Evolutionary conservation across 2,329 filamentous ascomycete species (phyloP), one percentile per base, ranked within the genome.

Genomic region (Stagonosporopsis tanaceti): DNA sequence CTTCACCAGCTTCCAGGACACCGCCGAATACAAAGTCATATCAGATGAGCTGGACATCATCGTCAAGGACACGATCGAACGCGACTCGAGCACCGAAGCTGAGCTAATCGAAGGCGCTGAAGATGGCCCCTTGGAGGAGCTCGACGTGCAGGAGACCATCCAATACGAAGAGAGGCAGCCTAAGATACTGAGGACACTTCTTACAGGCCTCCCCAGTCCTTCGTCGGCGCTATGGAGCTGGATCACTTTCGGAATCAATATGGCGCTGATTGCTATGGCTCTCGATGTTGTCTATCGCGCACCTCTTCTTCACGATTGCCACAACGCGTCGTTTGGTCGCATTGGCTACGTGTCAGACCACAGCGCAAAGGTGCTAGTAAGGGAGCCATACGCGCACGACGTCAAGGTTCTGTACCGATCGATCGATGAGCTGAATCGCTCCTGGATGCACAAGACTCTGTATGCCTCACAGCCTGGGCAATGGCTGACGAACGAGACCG

Each of bases 331-430:
- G 0, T 96, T 99, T 74, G 91, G 91, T 38, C 86, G 95, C 8
- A 81, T 97, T 15, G 95, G 95, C 25, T 94, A 94, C 73, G 89
- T 98, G 27, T 96, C 93, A 4, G 85, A 91, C 17, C 85, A 83
- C 0, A 89, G 89, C 53, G 95, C 93, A 22, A 93, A 87, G 59
- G 83, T 99, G 37, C 79, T 99, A 27, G 82, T 99, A 44, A 86
- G 95, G 55, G 95, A 98, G 75, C 92, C 95, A 0, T 86, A 96
- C 65, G 82, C 86, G 48, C 74, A 84, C 32, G 87, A 90, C 66
- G 84, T 96, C 72, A 84, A 61, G 47, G 67, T 72, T 14, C 60
- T 67, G 17, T 76, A 75, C 48, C 68, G 74, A 9, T 69, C 71
- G 0, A 61, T 74, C 22, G 68, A 74, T 34, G 62, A 69, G 6